Percentiles rank a stretch among this genome's conserved stretches.
phyloP scores from a whole-genome alignment of 2,329 filamentous ascomycete genomes.

The Amauroascus verrucosus region DNA sequence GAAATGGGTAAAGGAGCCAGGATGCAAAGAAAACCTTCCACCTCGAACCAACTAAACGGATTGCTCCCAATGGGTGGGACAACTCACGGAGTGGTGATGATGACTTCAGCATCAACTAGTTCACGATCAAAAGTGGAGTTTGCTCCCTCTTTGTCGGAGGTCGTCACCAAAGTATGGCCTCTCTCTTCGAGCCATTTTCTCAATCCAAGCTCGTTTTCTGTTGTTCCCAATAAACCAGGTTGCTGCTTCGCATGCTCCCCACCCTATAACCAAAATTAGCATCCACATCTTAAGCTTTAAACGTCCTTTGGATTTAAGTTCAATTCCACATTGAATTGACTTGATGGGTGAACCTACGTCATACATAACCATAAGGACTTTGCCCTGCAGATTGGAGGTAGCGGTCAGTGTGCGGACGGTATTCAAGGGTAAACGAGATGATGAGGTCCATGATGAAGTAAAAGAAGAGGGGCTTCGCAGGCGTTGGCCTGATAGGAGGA shows the following conservation, averaged over 20 bases:
- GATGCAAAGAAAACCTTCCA: no score
- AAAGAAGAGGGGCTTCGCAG: constrained; percentile 4
- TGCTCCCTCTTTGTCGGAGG: constrained; percentile 93
- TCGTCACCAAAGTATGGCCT: constrained; percentile 93
- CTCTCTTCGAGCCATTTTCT: constrained; percentile 96
- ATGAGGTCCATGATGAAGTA: constrained; percentile 17
- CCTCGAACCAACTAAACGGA: neutral
- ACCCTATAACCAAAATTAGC: constrained; percentile 40
- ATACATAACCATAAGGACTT: constrained; percentile 89
- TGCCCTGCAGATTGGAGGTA: constrained; percentile 67
- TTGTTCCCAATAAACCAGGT: constrained; percentile 81
- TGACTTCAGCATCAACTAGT: constrained; percentile 91
- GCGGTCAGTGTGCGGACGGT: constrained; percentile 54
- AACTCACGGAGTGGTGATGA: constrained; percentile 90
- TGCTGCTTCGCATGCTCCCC: constrained; percentile 79
- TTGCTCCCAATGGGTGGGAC: neutral
- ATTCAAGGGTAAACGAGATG: constrained; percentile 38
- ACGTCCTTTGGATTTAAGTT: neutral
- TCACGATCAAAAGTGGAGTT: constrained; percentile 91
- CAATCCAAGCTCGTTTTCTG: constrained; percentile 95
- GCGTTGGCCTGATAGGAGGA: constrained; percentile 37
- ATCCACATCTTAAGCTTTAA: neutral
- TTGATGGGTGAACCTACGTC: constrained; percentile 50
- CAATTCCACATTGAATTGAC: neutral
- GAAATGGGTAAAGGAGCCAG: neutral